Conservation (phyloP, 805 yeast genomes). For the Barnettozyma siamensis region DNA sequence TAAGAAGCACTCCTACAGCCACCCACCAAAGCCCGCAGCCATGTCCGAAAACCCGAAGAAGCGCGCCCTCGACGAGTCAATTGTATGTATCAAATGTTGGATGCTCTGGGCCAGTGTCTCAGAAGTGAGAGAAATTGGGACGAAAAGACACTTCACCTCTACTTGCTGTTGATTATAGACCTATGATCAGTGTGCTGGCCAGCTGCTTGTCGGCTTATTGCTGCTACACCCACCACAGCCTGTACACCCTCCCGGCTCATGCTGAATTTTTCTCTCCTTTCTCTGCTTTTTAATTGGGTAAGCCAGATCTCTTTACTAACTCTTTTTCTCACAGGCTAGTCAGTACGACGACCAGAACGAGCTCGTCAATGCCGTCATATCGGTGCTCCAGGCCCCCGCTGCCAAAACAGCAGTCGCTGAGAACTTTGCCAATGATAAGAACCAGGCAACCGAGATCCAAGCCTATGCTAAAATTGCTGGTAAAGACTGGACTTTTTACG, state of each 20-base stretch:
- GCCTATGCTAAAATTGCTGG: conserved; percentile 98
- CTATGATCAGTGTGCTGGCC: too few relatives aligned
- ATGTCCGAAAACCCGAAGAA: conserved; percentile 10
- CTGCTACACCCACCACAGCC: too few relatives aligned
- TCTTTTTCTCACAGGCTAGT: conserved; percentile 2
- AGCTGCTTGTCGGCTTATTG: too few relatives aligned
- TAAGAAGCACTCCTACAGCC: background rate
- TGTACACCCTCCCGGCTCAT: background rate
- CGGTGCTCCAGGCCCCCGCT: conserved; percentile 63
- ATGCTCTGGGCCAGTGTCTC: too few relatives aligned
- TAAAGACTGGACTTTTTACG: conserved; percentile 88
- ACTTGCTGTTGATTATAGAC: too few relatives aligned
- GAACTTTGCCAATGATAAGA: conserved; percentile 68
- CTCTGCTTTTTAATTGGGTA: background rate
- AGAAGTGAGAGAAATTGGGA: too few relatives aligned
- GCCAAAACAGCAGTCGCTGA: conserved; percentile 71
- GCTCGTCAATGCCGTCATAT: conserved; percentile 67
- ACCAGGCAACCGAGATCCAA: conserved; percentile 68
- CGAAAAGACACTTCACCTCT: too few relatives aligned
- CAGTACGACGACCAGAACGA: conserved; percentile 55
- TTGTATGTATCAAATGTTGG: conserved; percentile 4
- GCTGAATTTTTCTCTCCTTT: too few relatives aligned
- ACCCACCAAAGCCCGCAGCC: background rate
- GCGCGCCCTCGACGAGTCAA: conserved; percentile 8
- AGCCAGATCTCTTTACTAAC: background rate